phyloP scores from a whole-genome alignment of 768 basidiomycete genomes.

The Psilocybe azurescens region DNA sequence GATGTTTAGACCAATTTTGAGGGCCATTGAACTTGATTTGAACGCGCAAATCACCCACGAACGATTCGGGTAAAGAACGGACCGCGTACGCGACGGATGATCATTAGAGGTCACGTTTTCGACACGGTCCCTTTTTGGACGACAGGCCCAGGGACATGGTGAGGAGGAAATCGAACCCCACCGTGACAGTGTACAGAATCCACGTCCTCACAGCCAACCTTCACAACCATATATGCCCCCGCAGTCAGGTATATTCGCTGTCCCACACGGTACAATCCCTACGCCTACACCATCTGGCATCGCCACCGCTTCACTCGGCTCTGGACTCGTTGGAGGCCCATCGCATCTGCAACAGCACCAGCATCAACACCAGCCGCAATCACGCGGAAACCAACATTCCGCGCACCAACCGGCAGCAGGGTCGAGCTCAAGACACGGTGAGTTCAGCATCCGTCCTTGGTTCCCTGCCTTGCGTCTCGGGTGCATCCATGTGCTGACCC shows the following conservation, averaged over 20 bases:
- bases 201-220: background rate
- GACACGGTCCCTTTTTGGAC: background rate
- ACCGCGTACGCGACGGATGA: background rate
- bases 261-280: slow-evolving; percentile 54
- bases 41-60: background rate
- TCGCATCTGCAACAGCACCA: slow-evolving; percentile 14
- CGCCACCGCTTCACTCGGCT: slow-evolving; percentile 18
- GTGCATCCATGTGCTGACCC: slow-evolving; percentile 4
- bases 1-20: too few species aligned
- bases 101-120: slow-evolving; percentile 2
- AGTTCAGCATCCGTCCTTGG: background rate
- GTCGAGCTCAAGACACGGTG: slow-evolving; percentile 22
- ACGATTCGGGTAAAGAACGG: background rate
- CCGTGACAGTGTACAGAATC: background rate
- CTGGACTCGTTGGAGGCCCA: slow-evolving; percentile 14
- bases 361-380: slow-evolving; percentile 7
- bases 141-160: background rate
- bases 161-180: background rate
- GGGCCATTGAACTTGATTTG: too few species aligned
- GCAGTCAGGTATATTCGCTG: slow-evolving; percentile 70
- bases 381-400: slow-evolving; percentile 5
- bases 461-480: background rate
- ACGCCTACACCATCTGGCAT: slow-evolving; percentile 24
- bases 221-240: slow-evolving; percentile 55
- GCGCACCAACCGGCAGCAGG: slow-evolving; percentile 6